Conservation (phyloP, 2,329 filamentous ascomycete genomes). For the Chaetomium globosum region DNA sequence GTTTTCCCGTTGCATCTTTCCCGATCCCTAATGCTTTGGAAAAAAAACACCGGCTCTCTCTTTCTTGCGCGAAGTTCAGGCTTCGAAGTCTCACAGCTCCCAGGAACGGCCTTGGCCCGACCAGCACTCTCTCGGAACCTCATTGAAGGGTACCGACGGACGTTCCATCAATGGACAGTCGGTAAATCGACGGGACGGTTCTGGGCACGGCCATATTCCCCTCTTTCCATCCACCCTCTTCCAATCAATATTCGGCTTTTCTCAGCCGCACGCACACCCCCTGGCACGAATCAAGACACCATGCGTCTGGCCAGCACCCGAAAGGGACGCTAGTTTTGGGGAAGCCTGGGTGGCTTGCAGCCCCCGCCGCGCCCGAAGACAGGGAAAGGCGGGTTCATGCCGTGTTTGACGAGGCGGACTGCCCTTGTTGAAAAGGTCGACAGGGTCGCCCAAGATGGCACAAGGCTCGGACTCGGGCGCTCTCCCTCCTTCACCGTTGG, state of each 20-base stretch:
- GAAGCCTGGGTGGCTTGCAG: not conserved
- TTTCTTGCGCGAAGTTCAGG: not conserved
- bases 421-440: conserved; percentile 2
- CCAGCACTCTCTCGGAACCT: not conserved
- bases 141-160: not conserved
- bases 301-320: not conserved
- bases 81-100: no score
- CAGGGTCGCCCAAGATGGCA: not conserved
- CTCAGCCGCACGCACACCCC: not conserved
- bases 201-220: not conserved
- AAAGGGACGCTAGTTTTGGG: not conserved
- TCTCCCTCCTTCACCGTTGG: conserved; percentile 1
- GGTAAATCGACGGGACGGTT: not conserved
- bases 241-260: not conserved
- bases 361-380: not conserved
- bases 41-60: not conserved
- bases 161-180: not conserved
- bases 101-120: no score
- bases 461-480: conserved; percentile 11
- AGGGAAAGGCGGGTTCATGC: not conserved
- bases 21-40: not conserved
- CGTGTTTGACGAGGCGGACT: conserved; percentile 3
- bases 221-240: not conserved
- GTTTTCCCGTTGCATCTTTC: not conserved
- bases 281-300: not conserved